Conservation (phyloP, 2,329 filamentous ascomycete genomes). For the Pestalotiopsis sp. region DNA sequence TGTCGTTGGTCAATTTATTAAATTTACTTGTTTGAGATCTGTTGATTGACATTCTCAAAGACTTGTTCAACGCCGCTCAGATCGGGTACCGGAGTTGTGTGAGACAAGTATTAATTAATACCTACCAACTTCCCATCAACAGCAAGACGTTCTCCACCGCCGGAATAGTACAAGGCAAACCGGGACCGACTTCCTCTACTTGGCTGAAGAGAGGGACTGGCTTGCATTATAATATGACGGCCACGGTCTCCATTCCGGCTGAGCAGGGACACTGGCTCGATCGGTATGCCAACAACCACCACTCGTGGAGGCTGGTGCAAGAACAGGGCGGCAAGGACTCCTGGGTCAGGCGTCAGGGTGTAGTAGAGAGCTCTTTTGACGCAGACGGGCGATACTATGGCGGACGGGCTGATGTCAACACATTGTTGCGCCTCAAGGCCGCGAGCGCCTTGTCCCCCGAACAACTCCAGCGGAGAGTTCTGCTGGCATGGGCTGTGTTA, state of each 20-base stretch:
- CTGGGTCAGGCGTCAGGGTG: background rate
- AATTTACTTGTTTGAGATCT: background rate
- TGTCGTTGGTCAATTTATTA: background rate
- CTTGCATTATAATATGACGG: background rate
- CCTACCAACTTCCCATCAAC: background rate
- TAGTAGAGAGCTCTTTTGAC: constrained; percentile 27
- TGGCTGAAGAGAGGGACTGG: background rate
- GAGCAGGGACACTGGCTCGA: background rate
- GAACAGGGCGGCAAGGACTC: background rate
- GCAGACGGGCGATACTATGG: constrained; percentile 25
- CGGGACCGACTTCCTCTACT: background rate
- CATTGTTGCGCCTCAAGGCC: constrained; percentile 18
- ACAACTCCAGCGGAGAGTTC: constrained; percentile 19
- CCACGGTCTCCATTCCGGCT: background rate
- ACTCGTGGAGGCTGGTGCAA: background rate
- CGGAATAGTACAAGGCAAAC: too few species aligned
- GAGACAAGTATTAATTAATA: background rate
- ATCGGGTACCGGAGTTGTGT: background rate
- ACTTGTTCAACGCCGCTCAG: background rate
- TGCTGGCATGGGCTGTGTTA: constrained; percentile 24
- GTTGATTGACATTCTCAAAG: background rate
- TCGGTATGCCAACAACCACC: background rate
- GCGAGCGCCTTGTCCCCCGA: constrained; percentile 18
- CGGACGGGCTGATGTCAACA: constrained; percentile 26
- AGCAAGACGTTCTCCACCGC: too few species aligned